Conservation (phyloP, 495 filamentous ascomycete species). For the Neurospora sp. region DNA sequence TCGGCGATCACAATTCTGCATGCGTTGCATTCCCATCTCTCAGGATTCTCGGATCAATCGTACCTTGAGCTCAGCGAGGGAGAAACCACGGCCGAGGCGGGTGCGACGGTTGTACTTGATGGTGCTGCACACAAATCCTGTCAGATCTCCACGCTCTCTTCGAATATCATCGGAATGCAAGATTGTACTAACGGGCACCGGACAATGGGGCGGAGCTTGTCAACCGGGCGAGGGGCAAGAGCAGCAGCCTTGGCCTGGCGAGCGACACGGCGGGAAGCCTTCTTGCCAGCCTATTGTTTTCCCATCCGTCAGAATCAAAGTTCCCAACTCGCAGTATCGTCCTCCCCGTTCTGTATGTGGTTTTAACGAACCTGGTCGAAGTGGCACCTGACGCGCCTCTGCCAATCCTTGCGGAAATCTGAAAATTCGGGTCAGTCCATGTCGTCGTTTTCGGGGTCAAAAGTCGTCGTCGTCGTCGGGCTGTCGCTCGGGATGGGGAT, state of each 20-base stretch:
- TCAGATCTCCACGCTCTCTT: conserved; percentile 9
- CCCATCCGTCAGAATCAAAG: conserved; percentile 25
- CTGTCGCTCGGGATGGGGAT: conserved; percentile 9
- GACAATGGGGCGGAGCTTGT: conserved; percentile 92
- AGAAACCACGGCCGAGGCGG: conserved; percentile 93
- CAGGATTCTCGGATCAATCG: conserved; percentile 10
- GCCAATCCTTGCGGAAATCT: conserved; percentile 99
- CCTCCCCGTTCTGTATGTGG: conserved; percentile 7
- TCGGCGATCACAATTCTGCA: not conserved
- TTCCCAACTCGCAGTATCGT: conserved; percentile 1
- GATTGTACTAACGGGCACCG: conserved; percentile 57
- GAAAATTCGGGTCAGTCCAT: conserved; percentile 17
- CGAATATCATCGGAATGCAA: not conserved
- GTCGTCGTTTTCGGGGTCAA: conserved; percentile 1
- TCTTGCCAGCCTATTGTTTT: conserved; percentile 75
- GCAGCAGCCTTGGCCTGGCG: conserved; percentile 86
- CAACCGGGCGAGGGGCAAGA: conserved; percentile 90
- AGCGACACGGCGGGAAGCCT: conserved; percentile 79
- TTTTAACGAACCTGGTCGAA: conserved; percentile 85
- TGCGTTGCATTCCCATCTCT: not conserved
- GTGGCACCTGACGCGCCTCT: conserved; percentile 92
- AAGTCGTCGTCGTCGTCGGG: conserved; percentile 7
- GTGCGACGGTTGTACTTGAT: conserved; percentile 98
- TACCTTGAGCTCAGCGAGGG: conserved; percentile 96
- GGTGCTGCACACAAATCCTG: conserved; percentile 24